These are phyloP conservation scores for Chloris gayana DNA, from an alignment of 176 grass and related monocot genomes.

Conservation along the genomic window DNA sequence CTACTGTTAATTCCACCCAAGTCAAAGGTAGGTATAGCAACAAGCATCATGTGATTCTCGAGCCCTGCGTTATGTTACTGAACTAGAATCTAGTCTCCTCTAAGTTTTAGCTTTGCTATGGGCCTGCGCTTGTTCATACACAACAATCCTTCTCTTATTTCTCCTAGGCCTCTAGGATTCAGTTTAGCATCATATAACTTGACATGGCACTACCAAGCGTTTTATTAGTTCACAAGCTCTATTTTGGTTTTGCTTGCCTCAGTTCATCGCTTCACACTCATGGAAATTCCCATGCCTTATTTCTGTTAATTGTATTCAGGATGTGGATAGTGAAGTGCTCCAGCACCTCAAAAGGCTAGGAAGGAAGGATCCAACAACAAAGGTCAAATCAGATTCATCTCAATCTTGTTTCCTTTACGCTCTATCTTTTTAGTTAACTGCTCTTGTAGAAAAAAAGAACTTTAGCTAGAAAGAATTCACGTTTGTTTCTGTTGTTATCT, in stretches of 20 bases:
- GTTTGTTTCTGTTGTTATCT: not conserved
- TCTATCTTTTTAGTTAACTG: not conserved
- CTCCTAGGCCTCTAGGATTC: not conserved
- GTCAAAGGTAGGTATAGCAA: not conserved
- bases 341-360: conserved; percentile 86
- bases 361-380: conserved; percentile 91
- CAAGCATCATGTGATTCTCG: not conserved
- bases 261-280: not conserved
- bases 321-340: conserved; percentile 72
- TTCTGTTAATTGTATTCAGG: conserved; percentile 44
- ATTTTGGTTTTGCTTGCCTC: not conserved
- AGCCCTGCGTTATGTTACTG: not conserved
- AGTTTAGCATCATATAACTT: not conserved
- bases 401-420: not conserved
- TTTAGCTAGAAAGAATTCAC: not conserved
- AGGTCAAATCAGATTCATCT: conserved; percentile 65
- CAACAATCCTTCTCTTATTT: not conserved
- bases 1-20: not conserved
- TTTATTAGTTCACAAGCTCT: too few species aligned
- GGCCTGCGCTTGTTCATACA: not conserved
- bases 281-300: conserved; percentile 13
- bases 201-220: not conserved
- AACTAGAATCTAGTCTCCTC: not conserved
- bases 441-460: not conserved
- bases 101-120: not conserved